Evolutionary conservation across 257 asterid genomes (phyloP), one percentile per base, ranked within the genome.

Genomic region (Solanum arcanum): DNA sequence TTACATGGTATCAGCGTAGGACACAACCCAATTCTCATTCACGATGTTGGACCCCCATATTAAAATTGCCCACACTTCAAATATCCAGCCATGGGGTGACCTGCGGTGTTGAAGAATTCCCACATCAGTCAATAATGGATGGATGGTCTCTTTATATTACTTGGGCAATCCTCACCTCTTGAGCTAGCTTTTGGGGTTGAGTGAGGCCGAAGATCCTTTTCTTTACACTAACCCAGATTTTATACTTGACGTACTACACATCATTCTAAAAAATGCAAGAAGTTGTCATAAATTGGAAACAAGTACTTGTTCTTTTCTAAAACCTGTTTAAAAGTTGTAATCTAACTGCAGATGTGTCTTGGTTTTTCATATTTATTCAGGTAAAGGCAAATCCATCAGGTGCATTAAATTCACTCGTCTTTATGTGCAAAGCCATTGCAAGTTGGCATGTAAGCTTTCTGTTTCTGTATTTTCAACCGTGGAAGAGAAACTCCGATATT

Each of bases 391-490:
- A 97, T 91, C 99, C 99, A 77, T 85, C 98, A 5, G 98, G 98
- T 87, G 98, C 97, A 90, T 88, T 96, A 88, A 94, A 89, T 90
- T 95, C 97, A 66, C 95, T 97, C 12, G 94, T 89, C 89, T 94
- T 91, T 92, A 88, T 97, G 92, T 94, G 97, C 92, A 92, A 90
- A 92, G 99, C 99, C 77, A 92, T 97, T 87, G 98, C 99, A 80
- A 97, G 99, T 94, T 97, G 99, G 99, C 96, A 97, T 89, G 99
- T 95, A 92, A 94, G 97, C 39, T 47, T 84, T 84, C 39, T 74
- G 27, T 86, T 33, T 42, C 78, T 86, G 42, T 29, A 86, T 86
- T 81, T 77, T 81, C 85, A 81, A 52, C 18, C 12, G 70, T 49
- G 46, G 20, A 56, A 84, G 82, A 62, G 52, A 15, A 56, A 66